A percentile compares a stretch with the other conserved stretches of the same genome.
Conservation (phyloP, 2,329 filamentous ascomycete species). For the Pseudogymnoascus destructans region DNA sequence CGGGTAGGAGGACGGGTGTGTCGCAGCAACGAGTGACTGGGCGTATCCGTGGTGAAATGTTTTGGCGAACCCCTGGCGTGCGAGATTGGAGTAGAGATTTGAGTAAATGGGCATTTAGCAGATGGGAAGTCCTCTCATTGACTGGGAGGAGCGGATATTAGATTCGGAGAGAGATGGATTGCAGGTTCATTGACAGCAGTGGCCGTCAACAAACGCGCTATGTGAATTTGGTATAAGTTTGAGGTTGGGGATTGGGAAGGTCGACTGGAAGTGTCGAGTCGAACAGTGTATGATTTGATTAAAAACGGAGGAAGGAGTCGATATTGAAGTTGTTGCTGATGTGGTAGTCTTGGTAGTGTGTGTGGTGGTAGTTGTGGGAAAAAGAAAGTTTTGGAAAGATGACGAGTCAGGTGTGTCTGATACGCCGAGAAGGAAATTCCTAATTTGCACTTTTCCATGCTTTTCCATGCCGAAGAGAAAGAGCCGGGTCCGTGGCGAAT, state of each 20-base stretch:
- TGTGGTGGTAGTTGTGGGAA: too few relatives aligned
- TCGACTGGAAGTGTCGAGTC: not conserved
- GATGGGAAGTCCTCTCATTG: slow-evolving; percentile 50
- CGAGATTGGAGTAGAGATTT: slow-evolving; percentile 63
- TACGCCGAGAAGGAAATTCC: too few relatives aligned
- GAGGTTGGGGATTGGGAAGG: slow-evolving; percentile 6
- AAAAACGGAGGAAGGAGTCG: not conserved
- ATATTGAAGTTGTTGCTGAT: not conserved
- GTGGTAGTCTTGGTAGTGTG: too few relatives aligned
- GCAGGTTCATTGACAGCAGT: slow-evolving; percentile 98
- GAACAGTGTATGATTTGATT: not conserved
- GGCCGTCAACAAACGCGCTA: slow-evolving; percentile 88
- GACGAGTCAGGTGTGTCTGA: not conserved
- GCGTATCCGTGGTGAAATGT: slow-evolving; percentile 96
- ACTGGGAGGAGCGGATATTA: slow-evolving; percentile 26
- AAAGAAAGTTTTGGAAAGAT: not conserved
- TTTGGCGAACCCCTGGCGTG: slow-evolving; percentile 95
- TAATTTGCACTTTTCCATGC: too few relatives aligned
- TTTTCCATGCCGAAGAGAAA: not conserved
- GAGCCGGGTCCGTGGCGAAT: not conserved
- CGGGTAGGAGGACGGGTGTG: slow-evolving; percentile 68
- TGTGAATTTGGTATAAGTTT: slow-evolving; percentile 22
- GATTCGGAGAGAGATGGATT: slow-evolving; percentile 29
- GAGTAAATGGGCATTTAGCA: slow-evolving; percentile 85
- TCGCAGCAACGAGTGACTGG: slow-evolving; percentile 91